Evolutionary conservation across 805 yeast species (phyloP), one percentile per base, ranked within the genome.

Genomic region (Maudiozyma turicensis): DNA sequence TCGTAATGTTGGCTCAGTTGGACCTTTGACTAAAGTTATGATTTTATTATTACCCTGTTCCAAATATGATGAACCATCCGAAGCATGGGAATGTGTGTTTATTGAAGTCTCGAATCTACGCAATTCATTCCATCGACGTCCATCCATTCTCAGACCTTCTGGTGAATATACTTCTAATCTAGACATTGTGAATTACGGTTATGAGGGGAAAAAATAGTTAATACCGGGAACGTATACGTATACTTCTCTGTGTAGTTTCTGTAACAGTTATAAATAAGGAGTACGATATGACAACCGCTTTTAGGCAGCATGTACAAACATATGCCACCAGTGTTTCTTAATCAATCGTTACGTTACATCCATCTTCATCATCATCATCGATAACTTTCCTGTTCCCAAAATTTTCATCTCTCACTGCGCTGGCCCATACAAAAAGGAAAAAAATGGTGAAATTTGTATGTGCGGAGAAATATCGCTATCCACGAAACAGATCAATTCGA

Each of bases 1-100:
- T 45, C 81, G 72, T 38, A 69, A 54, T 7, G 72, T 68, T 1
- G 96, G 95, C 60, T 91, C 98, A 71, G 77, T 80, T 2, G 99
- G 99, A 0, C 99, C 99, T 51, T 78, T 78, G 3, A 91, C 88
- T 56, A 82, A 74, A 56, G 96, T 87, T 31, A 89, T 77, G 26
- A 89, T 85, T 64, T 88, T 87, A 43, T 96, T 81, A 55, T 87
- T 86, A 32, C 99, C 99, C 67, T 85, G 95, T 65, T 90, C 93
- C 20, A 93, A 81, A 56, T 83, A 84, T 2, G 97, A 81, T 1
- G 97, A 90, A 6, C 98, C 99, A 67, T 91, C 97, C 2, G 93
- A 76, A 0, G 90, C 77, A 56, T 76, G 79, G 6, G 96, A 88
- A 59, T 90, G 97, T 1, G 98, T 89, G 60, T 88, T 88, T 48